These are phyloP conservation scores for Isoetes taiwanensis DNA, from an alignment of 75 land plant species.

Conservation along the genomic window DNA sequence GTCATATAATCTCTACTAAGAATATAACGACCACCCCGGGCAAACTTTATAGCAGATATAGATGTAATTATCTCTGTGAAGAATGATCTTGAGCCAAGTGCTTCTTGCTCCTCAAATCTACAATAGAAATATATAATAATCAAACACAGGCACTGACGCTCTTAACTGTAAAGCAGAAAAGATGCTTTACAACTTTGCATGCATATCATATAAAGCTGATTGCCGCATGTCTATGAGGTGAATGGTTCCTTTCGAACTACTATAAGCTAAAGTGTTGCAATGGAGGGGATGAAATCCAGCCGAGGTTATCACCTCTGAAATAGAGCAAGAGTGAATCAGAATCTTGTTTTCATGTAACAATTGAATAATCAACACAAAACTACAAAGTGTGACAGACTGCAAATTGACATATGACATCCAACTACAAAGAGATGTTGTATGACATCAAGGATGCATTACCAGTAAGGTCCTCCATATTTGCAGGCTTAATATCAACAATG, in stretches of 20 bases:
- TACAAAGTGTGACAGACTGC: no score
- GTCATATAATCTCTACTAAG: conserved; percentile 84
- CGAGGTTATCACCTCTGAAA: conserved; percentile 57
- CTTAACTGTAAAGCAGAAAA: no score
- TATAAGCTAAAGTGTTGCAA: conserved; percentile 53
- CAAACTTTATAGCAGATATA: conserved; percentile 75
- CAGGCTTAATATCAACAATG: conserved; percentile 86
- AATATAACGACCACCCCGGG: conserved; percentile 62
- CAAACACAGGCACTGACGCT: no score
- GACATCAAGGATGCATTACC: conserved; percentile 43
- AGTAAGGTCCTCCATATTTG: conserved; percentile 90
- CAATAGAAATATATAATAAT: not conserved
- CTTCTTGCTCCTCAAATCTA: conserved; percentile 60
- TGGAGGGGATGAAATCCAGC: conserved; percentile 57
- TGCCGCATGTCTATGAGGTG: conserved; percentile 16
- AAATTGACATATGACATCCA: no score
- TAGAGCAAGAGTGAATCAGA: no score
- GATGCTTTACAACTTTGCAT: not conserved
- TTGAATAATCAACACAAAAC: no score
- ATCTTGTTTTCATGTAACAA: no score
- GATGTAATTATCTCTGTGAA: conserved; percentile 78
- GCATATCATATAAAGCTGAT: not conserved
- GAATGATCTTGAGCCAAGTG: conserved; percentile 52
- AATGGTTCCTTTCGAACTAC: conserved; percentile 53
- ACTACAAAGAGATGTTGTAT: no score